Base-by-base conservation (phyloP, 306 rosid species). In the Rosa multiflora region DNA sequence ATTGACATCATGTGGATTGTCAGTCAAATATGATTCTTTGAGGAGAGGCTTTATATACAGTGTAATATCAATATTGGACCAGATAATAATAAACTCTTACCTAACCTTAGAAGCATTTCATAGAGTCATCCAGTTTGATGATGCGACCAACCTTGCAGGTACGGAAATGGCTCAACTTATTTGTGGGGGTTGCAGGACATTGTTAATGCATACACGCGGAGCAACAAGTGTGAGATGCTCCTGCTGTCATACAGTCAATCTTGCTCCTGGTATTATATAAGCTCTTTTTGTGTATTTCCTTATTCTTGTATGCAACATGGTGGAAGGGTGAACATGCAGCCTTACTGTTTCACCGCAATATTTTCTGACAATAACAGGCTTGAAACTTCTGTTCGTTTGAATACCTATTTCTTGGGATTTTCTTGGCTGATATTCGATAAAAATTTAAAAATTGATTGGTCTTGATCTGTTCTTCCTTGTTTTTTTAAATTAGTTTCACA, bases 221-320 rank as follows among this genome's bases (percentile, higher is more conserved):
- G 99, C 97, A 70, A 87, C 99, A 21, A 96, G 99, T 72, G 99
- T 96, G 79, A 90, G 97, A 86, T 96, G 99, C 88, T 91, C 98
- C 23, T 93, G 98, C 80, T 96, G 98, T 84, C 94, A 93, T 39
- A 91, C 94, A 7, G 89, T 93, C 76, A 96, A 91, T 88, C 97
- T 87, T 82, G 96, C 88, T 49, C 90, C 96, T 81, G 99, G 99
- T 96, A 87, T 74, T 75, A 46, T 75, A 35, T 70, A 40, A 82
- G 58, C 73, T 58, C 37, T 59, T 48, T 66, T 49, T 62, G n/a
- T 67, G 17, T 77, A 15, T n/a, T 73, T 44, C 43, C 76, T 55
- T 70, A 53, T 74, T 39, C 5, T 81, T 39, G 40, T 78, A 40
- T 17, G 67, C 70, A 32, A 40, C 43, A 59, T 78, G 43, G 75